Base-by-base conservation (phyloP, 331 rosid species). In the Erythrophleum ivorense region DNA sequence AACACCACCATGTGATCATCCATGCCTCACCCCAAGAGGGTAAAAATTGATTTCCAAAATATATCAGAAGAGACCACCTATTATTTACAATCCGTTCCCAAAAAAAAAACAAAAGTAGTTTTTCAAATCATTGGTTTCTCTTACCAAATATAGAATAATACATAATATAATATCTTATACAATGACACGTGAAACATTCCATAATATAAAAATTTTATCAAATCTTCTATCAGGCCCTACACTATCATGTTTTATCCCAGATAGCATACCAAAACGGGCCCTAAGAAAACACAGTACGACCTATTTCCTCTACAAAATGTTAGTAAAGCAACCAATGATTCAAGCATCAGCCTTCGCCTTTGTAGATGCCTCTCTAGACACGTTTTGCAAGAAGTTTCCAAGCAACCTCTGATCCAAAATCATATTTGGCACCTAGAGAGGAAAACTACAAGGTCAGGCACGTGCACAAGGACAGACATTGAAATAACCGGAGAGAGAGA, bases 371-470 rank as follows among this genome's bases (percentile, higher is more conserved):
- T 80, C 82, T 78, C 64, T 76, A 31, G 98, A 77, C 38, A 83
- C 75, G 60, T 88, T 75, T 36, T 85, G 89, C 52, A 88, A 87
- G 75, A 89, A 87, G 87, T 90, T 94, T 65, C 99, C 94, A 5
- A 94, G 91, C 76, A 92, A 79, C 84, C 97, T 86, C 88, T 94
- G 94, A 88, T 91, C 98, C 77, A 91, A 74, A 55, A 96, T 69
- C 95, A 96, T 92, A 76, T 88, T 91, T 60, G 98, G 98, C 48
- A 94, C 79, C 99, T 96, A 88, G 45, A 85, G 24, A 81, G 34
- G 66, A 76, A 80, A 78, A 54, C 31, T 21, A 71, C 33, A 60
- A 40, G 76, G 81, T 88, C 78, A 85, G 82, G 65, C 74, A 55
- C 69, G 38, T 52, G 48, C 78, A 72, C 29, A 24, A 78, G 29